Percentiles rank a stretch among this genome's conserved stretches.
Evolutionary conservation across 2,329 filamentous ascomycete species (phyloP).

Genomic region (Trematosphaeria pertusa): DNA sequence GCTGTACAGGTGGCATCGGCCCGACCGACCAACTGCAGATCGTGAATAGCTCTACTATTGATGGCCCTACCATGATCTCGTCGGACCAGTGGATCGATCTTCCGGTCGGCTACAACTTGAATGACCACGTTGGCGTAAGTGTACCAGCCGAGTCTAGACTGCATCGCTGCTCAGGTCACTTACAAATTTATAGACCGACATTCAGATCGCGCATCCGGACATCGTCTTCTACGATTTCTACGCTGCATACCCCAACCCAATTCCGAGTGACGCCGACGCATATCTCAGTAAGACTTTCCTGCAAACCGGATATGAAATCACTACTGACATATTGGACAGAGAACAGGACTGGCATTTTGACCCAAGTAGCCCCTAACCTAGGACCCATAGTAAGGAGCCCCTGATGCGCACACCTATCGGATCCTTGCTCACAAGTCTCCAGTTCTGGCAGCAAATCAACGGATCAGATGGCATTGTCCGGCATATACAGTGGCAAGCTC

Average conservation of each 20-base stretch:
- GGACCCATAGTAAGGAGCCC: conserved; percentile 57
- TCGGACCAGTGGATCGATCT: conserved; percentile 55
- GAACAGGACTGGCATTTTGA: conserved; percentile 62
- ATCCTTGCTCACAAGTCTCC: conserved; percentile 2
- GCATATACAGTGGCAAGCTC: conserved; percentile 69
- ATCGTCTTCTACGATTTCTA: conserved; percentile 69
- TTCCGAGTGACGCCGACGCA: conserved; percentile 41
- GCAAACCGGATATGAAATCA: neutral
- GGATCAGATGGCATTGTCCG: conserved; percentile 64
- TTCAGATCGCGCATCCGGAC: conserved; percentile 57
- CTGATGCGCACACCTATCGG: neutral
- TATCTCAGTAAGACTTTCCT: conserved; percentile 40
- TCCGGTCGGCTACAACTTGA: conserved; percentile 55
- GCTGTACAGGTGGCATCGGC: conserved; percentile 62
- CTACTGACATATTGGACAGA: conserved; percentile 22
- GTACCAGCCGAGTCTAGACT: neutral
- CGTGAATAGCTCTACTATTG: conserved; percentile 49
- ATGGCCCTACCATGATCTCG: conserved; percentile 50
- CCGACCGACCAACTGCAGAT: conserved; percentile 55
- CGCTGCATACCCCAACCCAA: conserved; percentile 58
- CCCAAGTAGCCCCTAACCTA: conserved; percentile 69
- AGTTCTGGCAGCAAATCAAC: conserved; percentile 62
- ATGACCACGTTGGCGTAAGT: conserved; percentile 57
- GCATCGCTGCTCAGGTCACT: neutral
- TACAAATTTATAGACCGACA: conserved; percentile 51